Conservation (phyloP, 1,139 yeast genomes). For the Hyphopichia pseudoburtonii region DNA sequence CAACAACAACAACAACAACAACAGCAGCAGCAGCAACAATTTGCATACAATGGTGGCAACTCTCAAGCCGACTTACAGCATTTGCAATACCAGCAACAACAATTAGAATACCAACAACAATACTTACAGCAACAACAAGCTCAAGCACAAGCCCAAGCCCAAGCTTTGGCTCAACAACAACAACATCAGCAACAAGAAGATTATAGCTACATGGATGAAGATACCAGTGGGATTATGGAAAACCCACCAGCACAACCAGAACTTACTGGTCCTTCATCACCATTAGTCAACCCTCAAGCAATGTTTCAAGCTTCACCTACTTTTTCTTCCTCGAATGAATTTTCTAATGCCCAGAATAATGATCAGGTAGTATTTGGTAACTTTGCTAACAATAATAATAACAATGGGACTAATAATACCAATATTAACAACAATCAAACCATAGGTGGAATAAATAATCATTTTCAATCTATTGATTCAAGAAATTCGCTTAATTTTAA, state of each 20-base stretch:
- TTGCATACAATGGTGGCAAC: constrained; percentile 5
- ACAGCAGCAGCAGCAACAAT: constrained; percentile 1
- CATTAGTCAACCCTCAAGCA: constrained; percentile 3
- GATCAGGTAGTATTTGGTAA: constrained; percentile 4
- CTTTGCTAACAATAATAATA: not conserved
- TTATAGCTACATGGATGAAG: constrained; percentile 46
- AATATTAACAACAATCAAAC: constrained; percentile 7
- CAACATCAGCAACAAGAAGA: constrained; percentile 15
- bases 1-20: constrained; percentile 15
- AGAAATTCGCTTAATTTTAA: constrained; percentile 34
- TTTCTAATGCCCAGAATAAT: constrained; percentile 5
- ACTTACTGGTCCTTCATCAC: constrained; percentile 7
- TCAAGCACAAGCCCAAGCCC: constrained; percentile 17
- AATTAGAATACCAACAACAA: constrained; percentile 7
- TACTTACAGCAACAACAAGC: constrained; percentile 17
- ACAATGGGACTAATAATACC: constrained; percentile 2
- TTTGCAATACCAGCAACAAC: constrained; percentile 14
- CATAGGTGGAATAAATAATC: no score
- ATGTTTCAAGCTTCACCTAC: constrained; percentile 26
- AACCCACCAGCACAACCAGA: constrained; percentile 11
- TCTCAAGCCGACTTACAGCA: constrained; percentile 9
- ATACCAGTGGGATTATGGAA: constrained; percentile 23
- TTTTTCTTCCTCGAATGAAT: constrained; percentile 16
- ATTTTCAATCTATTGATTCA: constrained; percentile 41
- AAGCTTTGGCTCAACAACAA: constrained; percentile 14